These are phyloP conservation scores for Dactylella cylindrospora DNA, from an alignment of 2,329 filamentous ascomycete species.

Conservation along the genomic window DNA sequence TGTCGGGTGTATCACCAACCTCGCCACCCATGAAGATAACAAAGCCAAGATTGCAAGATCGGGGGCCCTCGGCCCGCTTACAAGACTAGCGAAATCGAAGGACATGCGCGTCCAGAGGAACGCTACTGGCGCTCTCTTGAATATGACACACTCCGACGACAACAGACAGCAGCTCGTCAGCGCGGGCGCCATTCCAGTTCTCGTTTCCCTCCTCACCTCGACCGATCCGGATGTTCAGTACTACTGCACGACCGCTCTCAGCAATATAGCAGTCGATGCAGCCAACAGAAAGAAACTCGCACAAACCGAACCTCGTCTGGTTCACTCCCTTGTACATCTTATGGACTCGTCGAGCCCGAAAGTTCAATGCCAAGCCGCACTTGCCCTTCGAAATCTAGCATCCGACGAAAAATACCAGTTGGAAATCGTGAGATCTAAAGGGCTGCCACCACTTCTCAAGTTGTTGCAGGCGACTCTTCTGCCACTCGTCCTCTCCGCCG, in stretches of 20 bases:
- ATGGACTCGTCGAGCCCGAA: constrained; percentile 98
- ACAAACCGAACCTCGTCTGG: constrained; percentile 83
- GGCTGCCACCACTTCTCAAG: constrained; percentile 79
- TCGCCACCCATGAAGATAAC: constrained; percentile 98
- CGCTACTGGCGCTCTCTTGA: constrained; percentile 90
- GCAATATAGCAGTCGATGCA: constrained; percentile 95
- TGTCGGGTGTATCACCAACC: constrained; percentile 96
- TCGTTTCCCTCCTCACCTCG: constrained; percentile 91
- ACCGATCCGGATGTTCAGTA: constrained; percentile 97
- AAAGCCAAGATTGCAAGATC: constrained; percentile 98
- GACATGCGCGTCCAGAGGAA: constrained; percentile 99
- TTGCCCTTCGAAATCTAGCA: constrained; percentile 89
- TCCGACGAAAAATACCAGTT: constrained; percentile 99
- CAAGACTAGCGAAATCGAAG: constrained; percentile 89
- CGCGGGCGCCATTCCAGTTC: constrained; percentile 93
- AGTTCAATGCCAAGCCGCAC: constrained; percentile 93
- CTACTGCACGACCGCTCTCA: constrained; percentile 96
- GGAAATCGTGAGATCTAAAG: constrained; percentile 88
- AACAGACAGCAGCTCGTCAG: constrained; percentile 97
- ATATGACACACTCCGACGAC: constrained; percentile 99
- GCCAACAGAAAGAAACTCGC: constrained; percentile 88
- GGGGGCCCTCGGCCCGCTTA: constrained; percentile 86
- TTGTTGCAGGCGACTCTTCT: constrained; percentile 94
- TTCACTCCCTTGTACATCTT: constrained; percentile 88
- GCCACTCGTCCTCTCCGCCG: constrained; percentile 90